Conservation (phyloP, 805 yeast species). For the Lachancea lanzarotensis region DNA sequence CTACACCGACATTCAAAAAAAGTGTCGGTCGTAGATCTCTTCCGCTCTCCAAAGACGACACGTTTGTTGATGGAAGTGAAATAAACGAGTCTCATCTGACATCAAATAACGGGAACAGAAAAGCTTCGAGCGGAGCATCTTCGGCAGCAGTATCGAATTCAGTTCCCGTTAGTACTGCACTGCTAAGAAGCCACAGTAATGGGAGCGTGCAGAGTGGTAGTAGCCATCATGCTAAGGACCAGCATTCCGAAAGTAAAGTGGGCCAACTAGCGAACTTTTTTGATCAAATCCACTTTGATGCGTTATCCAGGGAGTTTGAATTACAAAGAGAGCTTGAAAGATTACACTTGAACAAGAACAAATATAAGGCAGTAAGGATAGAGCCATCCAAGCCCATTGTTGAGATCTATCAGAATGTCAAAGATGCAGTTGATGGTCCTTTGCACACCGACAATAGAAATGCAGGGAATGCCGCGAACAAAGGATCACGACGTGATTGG, state of each 20-base stretch:
- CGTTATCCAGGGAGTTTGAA: slow-evolving; percentile 78
- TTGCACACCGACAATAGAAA: slow-evolving; percentile 29
- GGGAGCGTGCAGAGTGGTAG: slow-evolving; percentile 12
- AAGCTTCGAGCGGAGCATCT: neutral
- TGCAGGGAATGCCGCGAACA: neutral
- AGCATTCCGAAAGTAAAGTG: slow-evolving; percentile 40
- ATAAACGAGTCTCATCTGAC: neutral
- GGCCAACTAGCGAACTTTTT: slow-evolving; percentile 59
- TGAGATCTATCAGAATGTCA: slow-evolving; percentile 80
- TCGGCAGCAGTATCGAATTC: neutral
- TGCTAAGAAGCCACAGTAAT: slow-evolving; percentile 10
- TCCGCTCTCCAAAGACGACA: slow-evolving; percentile 3
- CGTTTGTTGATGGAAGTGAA: neutral
- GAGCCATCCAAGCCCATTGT: slow-evolving; percentile 79
- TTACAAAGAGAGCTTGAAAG: slow-evolving; percentile 78
- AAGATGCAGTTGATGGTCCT: slow-evolving; percentile 73
- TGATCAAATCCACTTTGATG: slow-evolving; percentile 72
- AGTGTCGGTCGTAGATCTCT: neutral
- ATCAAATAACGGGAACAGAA: neutral
- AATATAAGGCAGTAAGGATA: slow-evolving; percentile 63
- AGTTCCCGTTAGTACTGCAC: neutral
- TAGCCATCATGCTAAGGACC: slow-evolving; percentile 13
- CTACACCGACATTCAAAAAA: slow-evolving; percentile 3
- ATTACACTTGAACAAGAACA: slow-evolving; percentile 49
- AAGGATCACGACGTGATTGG: neutral